These are phyloP conservation scores for Geotrichum europaeum DNA, from an alignment of 1,139 yeast species.

Conservation along the genomic window DNA sequence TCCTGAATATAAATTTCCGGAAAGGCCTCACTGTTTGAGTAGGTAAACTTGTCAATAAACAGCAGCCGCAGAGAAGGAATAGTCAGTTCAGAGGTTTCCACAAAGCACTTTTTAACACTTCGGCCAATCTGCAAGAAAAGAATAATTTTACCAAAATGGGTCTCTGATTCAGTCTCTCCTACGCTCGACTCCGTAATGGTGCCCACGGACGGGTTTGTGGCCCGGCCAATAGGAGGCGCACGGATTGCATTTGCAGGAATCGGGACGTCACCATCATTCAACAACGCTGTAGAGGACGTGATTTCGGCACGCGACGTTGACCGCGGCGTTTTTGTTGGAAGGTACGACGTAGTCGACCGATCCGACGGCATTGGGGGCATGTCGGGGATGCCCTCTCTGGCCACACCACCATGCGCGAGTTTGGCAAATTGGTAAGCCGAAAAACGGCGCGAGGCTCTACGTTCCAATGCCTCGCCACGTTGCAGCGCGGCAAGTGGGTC, in stretches of 20 bases:
- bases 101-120: constrained; percentile 54
- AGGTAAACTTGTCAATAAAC: constrained; percentile 83
- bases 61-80: constrained; percentile 62
- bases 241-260: background rate
- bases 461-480: constrained; percentile 70
- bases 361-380: constrained; percentile 17
- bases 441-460: constrained; percentile 87
- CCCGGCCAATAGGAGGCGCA: background rate
- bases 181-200: background rate
- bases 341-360: constrained; percentile 16
- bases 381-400: constrained; percentile 15
- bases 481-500: constrained; percentile 74
- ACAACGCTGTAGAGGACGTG: constrained; percentile 23
- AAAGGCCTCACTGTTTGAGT: constrained; percentile 52
- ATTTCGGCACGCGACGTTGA: constrained; percentile 27
- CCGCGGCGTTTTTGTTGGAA: constrained; percentile 29
- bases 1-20: constrained; percentile 82
- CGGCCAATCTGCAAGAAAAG: constrained; percentile 55
- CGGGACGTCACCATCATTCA: constrained; percentile 15
- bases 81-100: constrained; percentile 46
- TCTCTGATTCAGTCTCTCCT: constrained; percentile 4
- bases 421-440: constrained; percentile 92
- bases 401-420: constrained; percentile 45
- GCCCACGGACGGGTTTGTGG: background rate
- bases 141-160: constrained; percentile 22